Conservation (phyloP, 768 basidiomycete species). For the Psilocybe sp. region DNA sequence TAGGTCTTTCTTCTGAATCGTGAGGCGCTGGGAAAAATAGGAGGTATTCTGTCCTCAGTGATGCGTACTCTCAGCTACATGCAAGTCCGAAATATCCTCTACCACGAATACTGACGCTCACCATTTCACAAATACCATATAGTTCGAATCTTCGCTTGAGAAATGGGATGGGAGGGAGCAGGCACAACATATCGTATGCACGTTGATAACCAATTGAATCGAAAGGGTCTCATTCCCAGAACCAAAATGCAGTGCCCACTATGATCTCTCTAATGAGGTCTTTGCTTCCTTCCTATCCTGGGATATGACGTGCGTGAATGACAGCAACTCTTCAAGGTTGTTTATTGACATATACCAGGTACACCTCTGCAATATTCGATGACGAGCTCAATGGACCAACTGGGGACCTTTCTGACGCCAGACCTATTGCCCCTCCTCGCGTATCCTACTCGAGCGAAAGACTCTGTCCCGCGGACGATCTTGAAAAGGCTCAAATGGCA, state of each 20-base stretch:
- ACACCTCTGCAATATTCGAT: slow-evolving; percentile 10
- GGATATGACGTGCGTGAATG: slow-evolving; percentile 9
- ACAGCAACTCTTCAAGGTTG: background rate
- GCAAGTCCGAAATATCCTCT: background rate
- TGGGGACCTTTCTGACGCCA: slow-evolving; percentile 4
- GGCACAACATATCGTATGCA: slow-evolving; percentile 12
- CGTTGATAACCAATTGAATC: background rate
- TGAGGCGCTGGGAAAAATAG: slow-evolving; percentile 5
- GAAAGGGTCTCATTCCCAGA: background rate
- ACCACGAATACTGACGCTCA: background rate
- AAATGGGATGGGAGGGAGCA: slow-evolving; percentile 8
- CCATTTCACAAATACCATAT: background rate
- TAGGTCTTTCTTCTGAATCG: slow-evolving; percentile 12
- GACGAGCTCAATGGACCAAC: slow-evolving; percentile 7
- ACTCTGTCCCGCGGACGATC: slow-evolving; percentile 7
- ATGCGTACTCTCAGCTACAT: slow-evolving; percentile 8
- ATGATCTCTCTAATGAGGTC: slow-evolving; percentile 11
- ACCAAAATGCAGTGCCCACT: slow-evolving; percentile 5
- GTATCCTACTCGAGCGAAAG: background rate
- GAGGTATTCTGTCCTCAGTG: slow-evolving; percentile 3
- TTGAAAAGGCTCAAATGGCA: slow-evolving; percentile 11
- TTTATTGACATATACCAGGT: background rate
- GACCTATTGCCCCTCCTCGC: slow-evolving; percentile 9
- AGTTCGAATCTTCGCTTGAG: slow-evolving; percentile 9
- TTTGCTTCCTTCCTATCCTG: slow-evolving; percentile 11